Conservation (phyloP, 805 yeast species). For the Cyberlindnera sargentensis region DNA sequence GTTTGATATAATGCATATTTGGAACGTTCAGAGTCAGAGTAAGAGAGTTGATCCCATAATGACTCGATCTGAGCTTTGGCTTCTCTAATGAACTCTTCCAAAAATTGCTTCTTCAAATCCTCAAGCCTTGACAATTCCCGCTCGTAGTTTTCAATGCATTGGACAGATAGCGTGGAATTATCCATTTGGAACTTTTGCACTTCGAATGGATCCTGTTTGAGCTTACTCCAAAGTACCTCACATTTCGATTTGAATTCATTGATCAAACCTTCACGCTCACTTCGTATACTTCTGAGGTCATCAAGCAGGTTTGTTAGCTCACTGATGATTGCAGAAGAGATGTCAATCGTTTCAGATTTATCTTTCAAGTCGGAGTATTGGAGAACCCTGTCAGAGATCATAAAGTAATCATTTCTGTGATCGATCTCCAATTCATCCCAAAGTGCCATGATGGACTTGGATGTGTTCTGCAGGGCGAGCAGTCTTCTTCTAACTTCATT, state of each 20-base stretch:
- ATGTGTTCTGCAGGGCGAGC: constrained; percentile 3
- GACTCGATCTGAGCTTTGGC: constrained; percentile 51
- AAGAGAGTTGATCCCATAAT: constrained; percentile 58
- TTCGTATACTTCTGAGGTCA: constrained; percentile 8
- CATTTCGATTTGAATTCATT: constrained; percentile 33
- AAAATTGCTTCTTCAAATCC: constrained; percentile 51
- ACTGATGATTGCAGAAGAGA: constrained; percentile 7
- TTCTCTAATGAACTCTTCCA: constrained; percentile 61
- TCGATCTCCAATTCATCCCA: constrained; percentile 21
- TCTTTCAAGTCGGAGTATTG: constrained; percentile 3
- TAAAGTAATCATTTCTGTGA: constrained; percentile 13
- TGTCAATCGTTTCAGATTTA: constrained; percentile 2
- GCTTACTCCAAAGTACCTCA: constrained; percentile 45
- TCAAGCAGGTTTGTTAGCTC: constrained; percentile 8
- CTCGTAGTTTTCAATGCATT: constrained; percentile 43
- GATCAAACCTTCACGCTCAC: constrained; percentile 9
- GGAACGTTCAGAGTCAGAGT: constrained; percentile 42
- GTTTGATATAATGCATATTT: constrained; percentile 36
- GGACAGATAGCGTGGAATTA: constrained; percentile 41
- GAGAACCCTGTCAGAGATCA: constrained; percentile 14
- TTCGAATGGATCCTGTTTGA: constrained; percentile 40
- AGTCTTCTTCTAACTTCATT: constrained; percentile 17
- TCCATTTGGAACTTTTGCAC: constrained; percentile 32
- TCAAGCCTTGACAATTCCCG: constrained; percentile 51
- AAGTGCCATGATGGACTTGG: constrained; percentile 11